Evolutionary conservation across 2,329 filamentous ascomycete species (phyloP), one percentile per base, ranked within the genome.

Genomic region (Aspergillus sergii): DNA sequence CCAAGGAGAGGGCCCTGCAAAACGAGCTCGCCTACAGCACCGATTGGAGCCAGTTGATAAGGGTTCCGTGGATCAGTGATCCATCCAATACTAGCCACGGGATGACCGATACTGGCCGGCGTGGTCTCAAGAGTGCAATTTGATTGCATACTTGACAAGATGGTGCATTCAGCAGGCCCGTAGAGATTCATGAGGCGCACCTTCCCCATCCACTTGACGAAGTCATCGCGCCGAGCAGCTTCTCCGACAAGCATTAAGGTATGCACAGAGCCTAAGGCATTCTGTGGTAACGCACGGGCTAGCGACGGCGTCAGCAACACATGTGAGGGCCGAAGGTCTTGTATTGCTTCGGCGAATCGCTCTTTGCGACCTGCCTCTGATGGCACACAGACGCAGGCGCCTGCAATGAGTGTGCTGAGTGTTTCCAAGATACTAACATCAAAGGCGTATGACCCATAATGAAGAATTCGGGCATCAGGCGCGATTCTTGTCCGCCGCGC

Each of bases 321-420:
- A 12, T 28, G 30, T 16, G 28, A 30, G 26, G 46, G 26, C 7
- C n/a, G 26, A n/a, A 51, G 26, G 7, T 51, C 26, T 51, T 19
- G 26, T 9, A 51, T 5, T 6, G 26, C 46, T 30, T 30, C 26
- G 8, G 14, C 12, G 46, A 51, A 28, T 16, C 30, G 26, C 1
- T 21, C 14, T 32, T 30, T 16, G 46, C 26, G 46, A 4, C 26
- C 54, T 26, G 30, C 16, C 8, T 36, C 41, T 8, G 59, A 57
- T 2, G 56, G 59, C 8, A 64, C n/a, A 28, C 62, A 64, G 12
- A 64, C 19, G 41, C 55, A 59, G 11, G 55, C 62, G 1, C 62
- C 62, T 6, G 30, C 30, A 1, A 55, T 16, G 4, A 64, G 45
- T 4, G 62, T 61, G 16, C 21, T 43, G 3, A 61, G 36, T 4